Base-by-base conservation (phyloP, 768 basidiomycete species). In the Amanita fuliginea region DNA sequence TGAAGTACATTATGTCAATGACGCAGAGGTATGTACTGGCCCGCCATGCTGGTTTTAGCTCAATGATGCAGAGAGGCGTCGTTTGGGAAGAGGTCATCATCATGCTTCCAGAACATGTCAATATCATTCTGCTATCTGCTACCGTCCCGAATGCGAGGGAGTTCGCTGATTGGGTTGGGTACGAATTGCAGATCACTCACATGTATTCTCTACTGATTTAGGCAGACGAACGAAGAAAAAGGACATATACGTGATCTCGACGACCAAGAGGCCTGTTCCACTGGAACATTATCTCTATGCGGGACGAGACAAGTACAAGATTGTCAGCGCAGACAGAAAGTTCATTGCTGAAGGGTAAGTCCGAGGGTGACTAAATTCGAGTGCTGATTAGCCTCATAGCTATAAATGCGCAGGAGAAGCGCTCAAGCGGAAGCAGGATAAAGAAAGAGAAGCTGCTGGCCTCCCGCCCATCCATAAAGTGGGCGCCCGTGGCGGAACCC, bases 81-180 rank as follows among this genome's bases (percentile, higher is more conserved):
- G 96, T 99, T 10, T 99, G 96, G 96, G 95, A 99, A 67, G 95
- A 99, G 67, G 95, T 99, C 22, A 99, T 99, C 56, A 99, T 99
- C 63, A 97, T 99, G 93, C 73, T 99, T 10, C 96, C 96, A 0
- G 96, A 98, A 56, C 95, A 99, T 65, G 87, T 98, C 62, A 95
- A 87, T 64, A 98, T 99, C 60, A 97, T 99, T 49, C 71, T 99
- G 37, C 72, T 99, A 13, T 97, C 94, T 2, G 96, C 96, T 7
- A 99, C 96, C 2, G 95, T 99, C 0, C 94, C 96, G 6, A 99
- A 99, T 60, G 91, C 94, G 10, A 90, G 86, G 61, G 96, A 98
- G 60, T 99, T 99, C 60, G 96, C 96, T 3, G 93, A 93, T 56
- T 99, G 96, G 96, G 95, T 98, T 52, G 96, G 96, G 95, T 97